Conservation (phyloP, 352 stramenopile species). For the Pythium utonaiense region DNA sequence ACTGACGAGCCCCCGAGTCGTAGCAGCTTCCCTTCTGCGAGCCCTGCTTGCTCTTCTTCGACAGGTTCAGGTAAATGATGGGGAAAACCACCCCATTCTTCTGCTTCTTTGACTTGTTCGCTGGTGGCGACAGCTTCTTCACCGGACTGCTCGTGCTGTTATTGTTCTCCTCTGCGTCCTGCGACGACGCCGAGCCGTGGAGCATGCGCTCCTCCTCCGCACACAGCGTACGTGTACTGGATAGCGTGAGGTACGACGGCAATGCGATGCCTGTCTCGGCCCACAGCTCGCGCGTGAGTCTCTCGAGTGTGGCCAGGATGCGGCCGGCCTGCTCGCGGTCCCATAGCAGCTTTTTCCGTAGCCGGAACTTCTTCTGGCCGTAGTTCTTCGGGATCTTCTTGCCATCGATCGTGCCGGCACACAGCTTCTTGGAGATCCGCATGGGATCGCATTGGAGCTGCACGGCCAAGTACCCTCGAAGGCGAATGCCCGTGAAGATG, state of each 20-base stretch:
- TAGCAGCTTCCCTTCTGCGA: constrained; percentile 2
- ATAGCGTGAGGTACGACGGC: constrained; percentile 59
- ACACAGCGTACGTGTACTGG: constrained; percentile 43
- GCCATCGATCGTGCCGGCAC: constrained; percentile 59
- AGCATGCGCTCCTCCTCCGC: constrained; percentile 25
- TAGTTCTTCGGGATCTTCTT: constrained; percentile 76
- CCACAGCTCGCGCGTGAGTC: constrained; percentile 55
- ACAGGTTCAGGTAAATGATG: constrained; percentile 82
- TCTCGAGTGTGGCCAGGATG: constrained; percentile 43
- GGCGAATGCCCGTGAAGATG: constrained; percentile 67
- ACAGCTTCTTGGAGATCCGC: constrained; percentile 81
- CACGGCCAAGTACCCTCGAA: constrained; percentile 71
- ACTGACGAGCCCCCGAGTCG: constrained; percentile 11
- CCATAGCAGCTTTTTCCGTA: constrained; percentile 55
- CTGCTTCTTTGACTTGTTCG: constrained; percentile 48
- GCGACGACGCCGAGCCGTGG: background rate
- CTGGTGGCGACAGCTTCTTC: constrained; percentile 27
- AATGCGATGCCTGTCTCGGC: constrained; percentile 43
- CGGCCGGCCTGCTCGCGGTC: constrained; percentile 42
- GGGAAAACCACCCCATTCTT: constrained; percentile 48
- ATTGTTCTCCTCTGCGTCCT: background rate
- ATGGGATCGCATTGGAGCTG: constrained; percentile 81
- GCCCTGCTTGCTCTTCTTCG: constrained; percentile 51
- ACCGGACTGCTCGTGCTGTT: constrained; percentile 18
- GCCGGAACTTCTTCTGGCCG: constrained; percentile 74